Evolutionary conservation across 257 asterid species (phyloP).

Genomic region (Solanum chiquidenum): DNA sequence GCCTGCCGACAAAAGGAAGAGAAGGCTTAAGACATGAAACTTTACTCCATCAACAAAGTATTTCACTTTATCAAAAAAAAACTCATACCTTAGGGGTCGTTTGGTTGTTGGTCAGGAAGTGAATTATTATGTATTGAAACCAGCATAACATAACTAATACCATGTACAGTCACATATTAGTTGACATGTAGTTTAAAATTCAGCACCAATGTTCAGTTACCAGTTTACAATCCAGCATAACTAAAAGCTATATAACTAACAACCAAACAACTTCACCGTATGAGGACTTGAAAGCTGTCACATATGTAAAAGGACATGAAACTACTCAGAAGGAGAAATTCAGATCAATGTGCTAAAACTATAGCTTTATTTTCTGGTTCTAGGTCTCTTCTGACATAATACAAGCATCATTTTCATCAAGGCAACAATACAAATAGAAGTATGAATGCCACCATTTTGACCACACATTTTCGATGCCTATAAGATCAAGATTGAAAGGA

Average conservation of each 20-base stretch:
- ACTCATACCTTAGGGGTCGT: too few relatives aligned
- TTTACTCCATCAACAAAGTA: too few relatives aligned
- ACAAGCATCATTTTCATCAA: background rate
- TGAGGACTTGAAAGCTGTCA: background rate
- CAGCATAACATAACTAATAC: too few relatives aligned
- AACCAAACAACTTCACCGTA: background rate
- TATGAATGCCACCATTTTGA: background rate
- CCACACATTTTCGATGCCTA: background rate
- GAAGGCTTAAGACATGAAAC: too few relatives aligned
- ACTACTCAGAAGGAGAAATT: background rate
- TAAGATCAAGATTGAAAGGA: background rate
- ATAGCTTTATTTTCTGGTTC: background rate
- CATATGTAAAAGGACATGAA: background rate
- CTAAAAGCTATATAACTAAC: too few relatives aligned
- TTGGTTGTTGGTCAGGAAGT: background rate
- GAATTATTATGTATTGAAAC: too few relatives aligned
- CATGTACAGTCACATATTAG: too few relatives aligned
- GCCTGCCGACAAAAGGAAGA: too few relatives aligned
- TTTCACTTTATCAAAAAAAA: too few relatives aligned
- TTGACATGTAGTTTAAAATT: too few relatives aligned
- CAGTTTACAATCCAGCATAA: too few relatives aligned
- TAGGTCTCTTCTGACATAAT: background rate
- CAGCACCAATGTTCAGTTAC: too few relatives aligned
- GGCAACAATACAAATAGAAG: background rate
- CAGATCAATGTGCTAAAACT: background rate